Percentiles rank a stretch among this genome's conserved stretches.
Evolutionary conservation across 345 rosid species (phyloP).

Genomic region (Eucalyptus cladocalyx): DNA sequence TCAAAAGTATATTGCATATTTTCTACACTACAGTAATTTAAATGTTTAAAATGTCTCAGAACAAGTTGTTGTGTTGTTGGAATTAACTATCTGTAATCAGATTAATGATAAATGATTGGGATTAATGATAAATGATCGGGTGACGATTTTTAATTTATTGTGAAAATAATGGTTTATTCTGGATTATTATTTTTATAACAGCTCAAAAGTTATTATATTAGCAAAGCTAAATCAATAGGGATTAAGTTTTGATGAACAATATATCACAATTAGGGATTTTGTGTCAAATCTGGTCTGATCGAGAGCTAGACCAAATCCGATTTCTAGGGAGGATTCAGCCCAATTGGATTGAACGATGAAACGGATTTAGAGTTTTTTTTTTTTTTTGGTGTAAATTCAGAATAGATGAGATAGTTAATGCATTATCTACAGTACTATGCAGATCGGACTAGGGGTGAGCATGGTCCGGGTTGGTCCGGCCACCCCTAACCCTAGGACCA

Average conservation of each 20-base stretch:
- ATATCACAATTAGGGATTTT: not conserved
- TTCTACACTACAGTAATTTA: not conserved
- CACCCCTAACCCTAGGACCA: no score
- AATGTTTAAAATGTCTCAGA: not conserved
- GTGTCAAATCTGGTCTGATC: not conserved
- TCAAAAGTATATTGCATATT: not conserved
- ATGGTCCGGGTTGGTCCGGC: no score
- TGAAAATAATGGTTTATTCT: accelerated
- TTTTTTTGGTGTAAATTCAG: no score
- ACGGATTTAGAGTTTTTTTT: not conserved
- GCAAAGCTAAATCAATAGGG: not conserved
- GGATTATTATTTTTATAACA: no score
- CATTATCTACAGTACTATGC: no score
- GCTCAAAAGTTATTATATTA: no score
- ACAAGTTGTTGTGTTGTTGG: accelerated
- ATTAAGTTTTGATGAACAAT: not conserved
- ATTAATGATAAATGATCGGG: no score
- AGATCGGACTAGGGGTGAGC: no score
- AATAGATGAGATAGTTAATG: no score
- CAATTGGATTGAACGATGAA: not conserved
- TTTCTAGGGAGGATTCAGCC: not conserved
- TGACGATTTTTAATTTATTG: no score
- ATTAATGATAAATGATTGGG: no score
- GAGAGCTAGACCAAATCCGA: not conserved
- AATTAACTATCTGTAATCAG: not conserved